Conservation (phyloP, 106 monocot species). For the Phalaenopsis aphrodite region DNA sequence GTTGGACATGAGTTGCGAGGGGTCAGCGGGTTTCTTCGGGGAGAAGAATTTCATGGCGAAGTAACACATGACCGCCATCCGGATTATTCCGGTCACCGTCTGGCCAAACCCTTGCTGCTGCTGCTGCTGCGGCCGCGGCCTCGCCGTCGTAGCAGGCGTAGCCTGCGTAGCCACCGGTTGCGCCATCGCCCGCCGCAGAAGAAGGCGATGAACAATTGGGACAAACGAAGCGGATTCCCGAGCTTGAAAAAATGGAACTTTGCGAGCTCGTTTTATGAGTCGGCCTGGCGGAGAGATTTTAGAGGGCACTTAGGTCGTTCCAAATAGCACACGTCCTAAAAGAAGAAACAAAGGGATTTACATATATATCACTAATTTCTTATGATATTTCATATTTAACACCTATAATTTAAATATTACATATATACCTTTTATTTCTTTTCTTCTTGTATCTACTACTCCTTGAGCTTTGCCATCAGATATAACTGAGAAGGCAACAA, state of each 20-base stretch:
- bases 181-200: conserved; percentile 21
- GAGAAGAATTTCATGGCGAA: conserved; percentile 92
- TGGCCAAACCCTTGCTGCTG: conserved; percentile 35
- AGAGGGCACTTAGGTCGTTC: too few species aligned
- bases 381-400: too few species aligned
- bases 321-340: too few species aligned
- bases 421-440: too few species aligned
- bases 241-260: not conserved
- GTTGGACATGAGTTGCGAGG: conserved; percentile 69
- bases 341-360: too few species aligned
- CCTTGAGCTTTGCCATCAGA: too few species aligned
- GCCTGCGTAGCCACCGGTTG: conserved; percentile 24
- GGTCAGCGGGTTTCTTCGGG: conserved; percentile 70
- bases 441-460: too few species aligned
- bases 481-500: too few species aligned
- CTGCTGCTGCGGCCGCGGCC: conserved; percentile 32
- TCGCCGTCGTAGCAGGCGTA: conserved; percentile 3
- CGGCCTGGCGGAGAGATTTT: too few species aligned
- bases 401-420: too few species aligned
- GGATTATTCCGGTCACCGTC: conserved; percentile 52
- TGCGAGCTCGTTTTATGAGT: too few species aligned
- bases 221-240: not conserved
- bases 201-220: not conserved
- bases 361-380: too few species aligned
- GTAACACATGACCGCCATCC: conserved; percentile 86